A percentile compares a stretch with the other conserved stretches of the same genome.
Evolutionary conservation across 1,284 basidiomycete species (phyloP).

Genomic region (Phlebopus sp.): DNA sequence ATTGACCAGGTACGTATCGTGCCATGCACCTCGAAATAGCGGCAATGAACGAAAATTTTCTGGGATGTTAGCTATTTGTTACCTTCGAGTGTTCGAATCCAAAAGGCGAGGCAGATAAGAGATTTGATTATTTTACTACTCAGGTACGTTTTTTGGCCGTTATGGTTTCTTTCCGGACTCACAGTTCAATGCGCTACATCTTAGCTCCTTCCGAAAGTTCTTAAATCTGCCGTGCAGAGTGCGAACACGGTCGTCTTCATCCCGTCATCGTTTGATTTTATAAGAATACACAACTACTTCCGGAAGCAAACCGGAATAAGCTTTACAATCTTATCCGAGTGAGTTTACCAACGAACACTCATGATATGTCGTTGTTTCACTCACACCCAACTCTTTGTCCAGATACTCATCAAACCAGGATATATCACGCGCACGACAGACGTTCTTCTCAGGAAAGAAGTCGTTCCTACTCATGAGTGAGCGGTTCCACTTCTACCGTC

Average conservation of each 20-base stretch:
- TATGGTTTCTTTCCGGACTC: neutral
- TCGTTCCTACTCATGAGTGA: conserved; percentile 91
- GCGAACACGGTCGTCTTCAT: conserved; percentile 87
- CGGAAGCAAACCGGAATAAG: conserved; percentile 67
- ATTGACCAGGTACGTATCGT: conserved; percentile 63
- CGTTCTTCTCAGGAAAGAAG: conserved; percentile 89
- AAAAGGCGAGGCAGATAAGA: conserved; percentile 81
- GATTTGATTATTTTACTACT: conserved; percentile 84
- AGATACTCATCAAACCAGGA: conserved; percentile 93
- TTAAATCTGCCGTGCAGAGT: conserved; percentile 91
- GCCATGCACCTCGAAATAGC: neutral
- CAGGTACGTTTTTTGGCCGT: conserved; percentile 51
- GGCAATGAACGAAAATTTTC: neutral
- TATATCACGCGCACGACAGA: conserved; percentile 88
- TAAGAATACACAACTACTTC: conserved; percentile 86
- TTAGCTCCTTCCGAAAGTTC: conserved; percentile 74
- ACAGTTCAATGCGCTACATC: neutral
- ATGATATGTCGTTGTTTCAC: no score
- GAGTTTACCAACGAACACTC: conserved; percentile 19
- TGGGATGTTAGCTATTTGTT: conserved; percentile 56
- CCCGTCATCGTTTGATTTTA: conserved; percentile 96
- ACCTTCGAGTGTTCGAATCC: conserved; percentile 73
- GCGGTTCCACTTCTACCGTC: conserved; percentile 95
- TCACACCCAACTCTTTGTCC: conserved; percentile 1
- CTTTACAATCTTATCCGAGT: conserved; percentile 90